A percentile compares a stretch with the other conserved stretches of the same genome.
Conservation (phyloP, 768 basidiomycete species). For the Cystobasidium onofrii region DNA sequence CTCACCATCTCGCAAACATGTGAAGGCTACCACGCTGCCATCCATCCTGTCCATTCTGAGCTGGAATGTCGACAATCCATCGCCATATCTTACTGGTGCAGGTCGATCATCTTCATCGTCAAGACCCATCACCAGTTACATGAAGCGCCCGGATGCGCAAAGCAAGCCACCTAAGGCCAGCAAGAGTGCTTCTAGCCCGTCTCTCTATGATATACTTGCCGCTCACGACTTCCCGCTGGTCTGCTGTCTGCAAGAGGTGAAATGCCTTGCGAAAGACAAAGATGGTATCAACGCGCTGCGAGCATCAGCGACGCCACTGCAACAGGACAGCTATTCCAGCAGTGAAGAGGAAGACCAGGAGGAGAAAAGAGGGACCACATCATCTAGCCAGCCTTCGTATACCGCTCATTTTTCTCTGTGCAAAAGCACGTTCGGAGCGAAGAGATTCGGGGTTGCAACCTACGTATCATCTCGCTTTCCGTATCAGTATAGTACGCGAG, state of each 20-base stretch:
- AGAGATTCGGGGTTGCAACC: conserved; percentile 34
- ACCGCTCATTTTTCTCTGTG: conserved; percentile 30
- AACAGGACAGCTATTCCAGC: not conserved
- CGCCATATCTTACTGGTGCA: conserved; percentile 1
- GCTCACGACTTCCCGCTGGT: conserved; percentile 31
- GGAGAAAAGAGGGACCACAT: not conserved
- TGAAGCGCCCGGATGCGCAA: not conserved
- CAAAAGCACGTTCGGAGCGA: not conserved
- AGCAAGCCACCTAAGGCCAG: not conserved
- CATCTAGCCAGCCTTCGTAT: conserved; percentile 22
- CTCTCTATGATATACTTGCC: conserved; percentile 10
- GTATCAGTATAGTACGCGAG: conserved; percentile 11
- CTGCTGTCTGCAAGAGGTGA: conserved; percentile 35
- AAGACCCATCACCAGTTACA: conserved; percentile 13
- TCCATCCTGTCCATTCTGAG: conserved; percentile 10
- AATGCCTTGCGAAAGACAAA: conserved; percentile 26
- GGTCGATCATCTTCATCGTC: conserved; percentile 1
- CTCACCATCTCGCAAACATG: not conserved
- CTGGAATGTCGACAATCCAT: conserved; percentile 37
- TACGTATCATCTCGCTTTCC: conserved; percentile 6
- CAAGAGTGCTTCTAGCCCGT: not conserved
- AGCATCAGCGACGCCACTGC: conserved; percentile 18
- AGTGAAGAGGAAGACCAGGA: not conserved
- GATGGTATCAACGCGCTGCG: conserved; percentile 10
- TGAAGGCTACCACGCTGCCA: not conserved